Percentiles rank a stretch among this genome's conserved stretches.
These are phyloP conservation scores for Trametes pubescens DNA, from an alignment of 1,284 basidiomycete genomes.

Conservation along the genomic window DNA sequence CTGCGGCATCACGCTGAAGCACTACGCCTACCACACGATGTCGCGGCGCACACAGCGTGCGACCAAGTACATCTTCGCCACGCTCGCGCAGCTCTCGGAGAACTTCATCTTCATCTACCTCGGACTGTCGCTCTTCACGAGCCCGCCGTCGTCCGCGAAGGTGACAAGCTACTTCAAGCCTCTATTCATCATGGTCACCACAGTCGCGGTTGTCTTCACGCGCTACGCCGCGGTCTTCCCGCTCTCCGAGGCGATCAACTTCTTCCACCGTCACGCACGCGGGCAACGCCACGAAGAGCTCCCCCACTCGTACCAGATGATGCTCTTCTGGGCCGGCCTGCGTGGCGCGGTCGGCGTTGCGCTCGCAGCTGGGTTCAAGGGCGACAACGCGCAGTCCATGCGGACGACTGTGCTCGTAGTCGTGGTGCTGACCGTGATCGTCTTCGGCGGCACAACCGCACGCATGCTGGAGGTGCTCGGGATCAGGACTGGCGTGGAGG, in stretches of 20 bases:
- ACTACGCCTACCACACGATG: conserved; percentile 99
- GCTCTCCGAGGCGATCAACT: conserved; percentile 94
- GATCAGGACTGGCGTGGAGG: conserved; percentile 95
- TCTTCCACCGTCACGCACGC: conserved; percentile 84
- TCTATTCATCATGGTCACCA: conserved; percentile 91
- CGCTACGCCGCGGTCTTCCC: conserved; percentile 98
- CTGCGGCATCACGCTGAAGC: conserved; percentile 99
- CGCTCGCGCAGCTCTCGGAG: conserved; percentile 93
- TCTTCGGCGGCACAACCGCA: conserved; percentile 97
- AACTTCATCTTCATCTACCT: conserved; percentile 99
- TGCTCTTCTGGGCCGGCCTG: conserved; percentile 99
- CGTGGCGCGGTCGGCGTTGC: conserved; percentile 98
- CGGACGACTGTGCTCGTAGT: conserved; percentile 95
- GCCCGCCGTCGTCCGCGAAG: conserved; percentile 72
- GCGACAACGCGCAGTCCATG: conserved; percentile 89
- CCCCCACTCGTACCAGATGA: conserved; percentile 97
- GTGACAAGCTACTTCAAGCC: conserved; percentile 93
- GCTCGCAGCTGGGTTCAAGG: conserved; percentile 94
- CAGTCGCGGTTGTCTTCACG: conserved; percentile 91
- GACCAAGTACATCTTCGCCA: conserved; percentile 95
- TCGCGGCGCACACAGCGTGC: conserved; percentile 93
- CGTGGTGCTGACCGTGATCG: conserved; percentile 93
- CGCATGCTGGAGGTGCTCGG: conserved; percentile 98
- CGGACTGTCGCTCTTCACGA: conserved; percentile 94
- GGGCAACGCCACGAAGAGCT: conserved; percentile 89